Conservation (phyloP, 2,329 filamentous ascomycete genomes). For the Fusarium equiseti region DNA sequence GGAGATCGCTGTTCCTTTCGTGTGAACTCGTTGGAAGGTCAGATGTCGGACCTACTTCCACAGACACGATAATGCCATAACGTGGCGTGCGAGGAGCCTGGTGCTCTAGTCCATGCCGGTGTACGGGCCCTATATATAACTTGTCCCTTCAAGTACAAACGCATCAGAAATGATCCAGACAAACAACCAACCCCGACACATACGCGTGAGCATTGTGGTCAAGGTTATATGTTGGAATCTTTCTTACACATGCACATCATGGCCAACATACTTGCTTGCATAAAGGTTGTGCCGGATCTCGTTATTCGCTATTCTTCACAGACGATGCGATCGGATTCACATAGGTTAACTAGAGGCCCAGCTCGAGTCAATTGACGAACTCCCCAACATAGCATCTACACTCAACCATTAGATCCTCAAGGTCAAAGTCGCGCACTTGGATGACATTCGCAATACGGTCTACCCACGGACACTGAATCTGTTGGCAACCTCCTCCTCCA, state of each 20-base stretch:
- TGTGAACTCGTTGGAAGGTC: too few relatives aligned
- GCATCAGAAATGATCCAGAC: neutral
- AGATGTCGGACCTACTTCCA: too few relatives aligned
- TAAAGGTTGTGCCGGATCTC: too few relatives aligned
- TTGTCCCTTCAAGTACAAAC: neutral
- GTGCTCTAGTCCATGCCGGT: neutral
- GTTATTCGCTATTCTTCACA: too few relatives aligned
- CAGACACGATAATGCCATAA: neutral
- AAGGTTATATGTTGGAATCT: neutral
- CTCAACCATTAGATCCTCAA: neutral
- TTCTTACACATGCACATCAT: neutral
- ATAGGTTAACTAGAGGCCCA: too few relatives aligned
- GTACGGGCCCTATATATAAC: neutral
- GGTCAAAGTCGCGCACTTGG: neutral
- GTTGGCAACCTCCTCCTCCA: neutral
- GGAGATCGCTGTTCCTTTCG: too few relatives aligned
- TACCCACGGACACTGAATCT: neutral
- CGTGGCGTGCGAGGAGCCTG: neutral
- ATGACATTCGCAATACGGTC: neutral
- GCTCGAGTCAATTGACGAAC: neutral
- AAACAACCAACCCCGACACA: neutral
- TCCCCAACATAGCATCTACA: neutral
- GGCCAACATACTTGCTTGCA: too few relatives aligned
- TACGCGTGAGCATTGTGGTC: fast-evolving
- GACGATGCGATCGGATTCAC: too few relatives aligned